These are phyloP conservation scores for Golubevia pallescens DNA, from an alignment of 1,284 basidiomycete species.

Conservation along the genomic window DNA sequence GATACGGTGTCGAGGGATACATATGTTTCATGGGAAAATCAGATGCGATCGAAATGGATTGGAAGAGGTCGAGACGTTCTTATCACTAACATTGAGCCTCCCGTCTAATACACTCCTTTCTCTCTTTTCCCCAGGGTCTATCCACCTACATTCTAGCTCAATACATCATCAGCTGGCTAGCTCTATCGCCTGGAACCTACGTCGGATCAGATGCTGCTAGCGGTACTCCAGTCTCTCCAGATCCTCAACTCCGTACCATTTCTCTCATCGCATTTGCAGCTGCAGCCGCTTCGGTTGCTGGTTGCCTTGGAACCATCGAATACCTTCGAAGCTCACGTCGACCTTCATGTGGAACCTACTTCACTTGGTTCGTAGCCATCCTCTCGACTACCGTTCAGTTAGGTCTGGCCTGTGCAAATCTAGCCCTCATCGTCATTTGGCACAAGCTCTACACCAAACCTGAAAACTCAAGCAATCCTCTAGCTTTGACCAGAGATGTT, in stretches of 20 bases:
- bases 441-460: constrained; percentile 11
- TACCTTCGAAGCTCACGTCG: constrained; percentile 14
- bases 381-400: constrained; percentile 9
- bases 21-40: no score
- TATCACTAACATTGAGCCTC: background rate
- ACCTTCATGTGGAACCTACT: constrained; percentile 7
- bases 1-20: no score
- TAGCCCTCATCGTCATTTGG: constrained; percentile 16
- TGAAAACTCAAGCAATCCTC: constrained; percentile 5
- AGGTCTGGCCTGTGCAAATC: constrained; percentile 9
- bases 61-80: no score
- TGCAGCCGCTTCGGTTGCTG: constrained; percentile 1
- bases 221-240: constrained; percentile 12
- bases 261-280: constrained; percentile 9
- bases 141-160: constrained; percentile 11
- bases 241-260: constrained; percentile 9
- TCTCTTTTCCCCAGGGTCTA: constrained; percentile 10
- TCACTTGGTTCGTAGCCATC: constrained; percentile 16
- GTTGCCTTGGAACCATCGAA: constrained; percentile 5
- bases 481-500: constrained; percentile 16
- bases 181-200: constrained; percentile 12
- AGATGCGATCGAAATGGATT: no score
- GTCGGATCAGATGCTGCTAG: constrained; percentile 12
- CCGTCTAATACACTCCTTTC: background rate
- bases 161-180: constrained; percentile 12